Evolutionary conservation across 2,329 filamentous ascomycete genomes (phyloP).

Genomic region (Exophiala sideris): DNA sequence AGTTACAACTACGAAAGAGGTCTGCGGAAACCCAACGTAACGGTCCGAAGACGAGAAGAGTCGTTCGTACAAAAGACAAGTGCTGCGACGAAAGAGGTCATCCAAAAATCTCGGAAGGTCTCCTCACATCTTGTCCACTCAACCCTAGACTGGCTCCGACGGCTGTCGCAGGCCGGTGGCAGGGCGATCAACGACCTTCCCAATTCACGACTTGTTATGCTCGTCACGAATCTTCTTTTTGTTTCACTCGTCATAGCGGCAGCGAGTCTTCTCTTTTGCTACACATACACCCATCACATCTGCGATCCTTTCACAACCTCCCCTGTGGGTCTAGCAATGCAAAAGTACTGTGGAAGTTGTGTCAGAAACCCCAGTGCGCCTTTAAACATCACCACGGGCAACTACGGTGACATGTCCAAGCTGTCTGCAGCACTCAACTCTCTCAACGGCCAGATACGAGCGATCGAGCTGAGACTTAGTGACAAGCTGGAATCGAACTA

Average conservation of each 20-base stretch:
- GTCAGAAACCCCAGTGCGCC: background rate
- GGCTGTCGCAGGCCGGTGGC: conserved; percentile 7
- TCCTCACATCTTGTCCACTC: background rate
- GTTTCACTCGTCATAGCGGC: conserved; percentile 7
- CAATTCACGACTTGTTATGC: conserved; percentile 15
- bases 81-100: conserved; percentile 2
- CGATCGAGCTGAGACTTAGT: conserved; percentile 21
- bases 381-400: conserved; percentile 19
- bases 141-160: conserved; percentile 11
- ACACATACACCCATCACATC: conserved; percentile 16
- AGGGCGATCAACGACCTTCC: conserved; percentile 20
- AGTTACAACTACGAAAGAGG: conserved; percentile 30
- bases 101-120: background rate
- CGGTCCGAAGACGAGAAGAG: conserved; percentile 10
- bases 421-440: conserved; percentile 18
- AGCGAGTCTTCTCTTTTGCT: conserved; percentile 19
- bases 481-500: conserved; percentile 19
- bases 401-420: conserved; percentile 16
- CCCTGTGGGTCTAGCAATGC: conserved; percentile 14
- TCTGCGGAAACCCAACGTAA: conserved; percentile 22
- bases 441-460: conserved; percentile 23
- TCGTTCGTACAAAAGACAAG: conserved; percentile 5
- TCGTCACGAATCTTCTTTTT: conserved; percentile 16
- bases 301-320: conserved; percentile 24
- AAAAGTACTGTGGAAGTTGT: conserved; percentile 25